These are phyloP conservation scores for Rhododendron williamsianum DNA, from an alignment of 148 eudicot species.

Conservation along the genomic window DNA sequence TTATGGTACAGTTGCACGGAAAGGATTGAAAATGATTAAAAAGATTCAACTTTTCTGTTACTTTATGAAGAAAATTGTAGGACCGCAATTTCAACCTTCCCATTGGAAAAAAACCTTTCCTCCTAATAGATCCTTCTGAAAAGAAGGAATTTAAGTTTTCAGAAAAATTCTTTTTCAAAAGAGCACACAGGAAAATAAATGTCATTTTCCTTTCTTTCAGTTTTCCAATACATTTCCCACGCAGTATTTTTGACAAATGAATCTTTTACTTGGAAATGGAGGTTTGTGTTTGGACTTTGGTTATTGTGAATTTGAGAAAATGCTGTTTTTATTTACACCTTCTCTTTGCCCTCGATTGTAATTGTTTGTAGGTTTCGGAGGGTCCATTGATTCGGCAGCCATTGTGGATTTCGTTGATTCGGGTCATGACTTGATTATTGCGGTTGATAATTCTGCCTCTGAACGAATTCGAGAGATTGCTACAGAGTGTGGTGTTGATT, in stretches of 20 bases:
- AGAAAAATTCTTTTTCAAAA: no score
- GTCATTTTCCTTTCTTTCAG: no score
- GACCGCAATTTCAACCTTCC: no score
- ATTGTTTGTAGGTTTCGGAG: constrained; percentile 34
- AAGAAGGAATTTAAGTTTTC: no score
- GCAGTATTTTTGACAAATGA: no score
- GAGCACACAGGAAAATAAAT: no score
- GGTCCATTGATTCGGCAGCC: constrained; percentile 35
- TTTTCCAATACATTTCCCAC: no score
- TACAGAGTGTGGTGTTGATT: constrained; percentile 56
- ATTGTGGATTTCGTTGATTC: constrained; percentile 59
- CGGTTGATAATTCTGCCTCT: constrained; percentile 47
- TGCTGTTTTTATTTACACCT: neutral
- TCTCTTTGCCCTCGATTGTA: neutral
- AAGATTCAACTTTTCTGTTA: neutral
- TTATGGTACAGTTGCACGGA: neutral
- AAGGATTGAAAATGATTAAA: neutral
- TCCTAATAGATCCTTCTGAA: no score
- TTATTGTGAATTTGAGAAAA: neutral
- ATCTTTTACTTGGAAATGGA: neutral
- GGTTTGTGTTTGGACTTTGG: neutral
- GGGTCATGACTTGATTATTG: constrained; percentile 54
- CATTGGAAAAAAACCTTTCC: no score
- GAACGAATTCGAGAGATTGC: constrained; percentile 51
- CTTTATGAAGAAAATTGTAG: neutral